Evolutionary conservation across 495 filamentous ascomycete genomes (phyloP), one percentile per base, ranked within the genome.

Genomic region (Penicillium nucicola): DNA sequence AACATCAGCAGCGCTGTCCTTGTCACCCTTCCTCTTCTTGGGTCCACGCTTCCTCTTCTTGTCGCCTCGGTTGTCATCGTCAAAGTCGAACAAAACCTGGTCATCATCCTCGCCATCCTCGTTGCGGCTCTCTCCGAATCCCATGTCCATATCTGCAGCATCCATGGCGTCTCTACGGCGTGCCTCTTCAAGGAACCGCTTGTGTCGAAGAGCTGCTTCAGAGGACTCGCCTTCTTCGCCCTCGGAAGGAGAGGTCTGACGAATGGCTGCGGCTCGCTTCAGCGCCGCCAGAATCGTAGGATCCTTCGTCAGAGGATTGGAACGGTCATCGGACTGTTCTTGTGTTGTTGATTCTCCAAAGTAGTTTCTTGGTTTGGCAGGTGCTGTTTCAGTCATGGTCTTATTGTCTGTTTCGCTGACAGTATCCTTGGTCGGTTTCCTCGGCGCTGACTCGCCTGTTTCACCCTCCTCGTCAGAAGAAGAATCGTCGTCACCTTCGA

Each of bases 91-190:
- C 61, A 88, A 84, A 36, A 90, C 33, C 36, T 56, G 83, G 1
- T 85, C 77, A 46, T 87, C 91, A 41, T 95, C 91, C 33, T 87
- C 89, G 34, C 85, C 86, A 58, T 95, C 91, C 39, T 86, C 90
- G 50, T 85, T 80, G 18, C 90, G 81, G 55, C 85, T 90, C 13
- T 85, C 86, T 6, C 95, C 93, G 62, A 98, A 97, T 28, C 90
- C 93, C 67, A 96, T 76, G 58, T 98, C 93, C 72, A 98, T 80
- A 69, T 98, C 93, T 36, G 91, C 88, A 10, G 88, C 84, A 69
- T 98, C 93, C 36, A 92, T 80, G 53, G 87, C 87, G 36, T 84
- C 80, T 5, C 61, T 66, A 6, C 71, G 70, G 20, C 63, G 67
- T 5, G 68, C 70, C 37, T 84, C 79, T 55, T 88, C 81, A 9